These are phyloP conservation scores for Grigorovia jiainica DNA, from an alignment of 805 yeast genomes.

Conservation along the genomic window DNA sequence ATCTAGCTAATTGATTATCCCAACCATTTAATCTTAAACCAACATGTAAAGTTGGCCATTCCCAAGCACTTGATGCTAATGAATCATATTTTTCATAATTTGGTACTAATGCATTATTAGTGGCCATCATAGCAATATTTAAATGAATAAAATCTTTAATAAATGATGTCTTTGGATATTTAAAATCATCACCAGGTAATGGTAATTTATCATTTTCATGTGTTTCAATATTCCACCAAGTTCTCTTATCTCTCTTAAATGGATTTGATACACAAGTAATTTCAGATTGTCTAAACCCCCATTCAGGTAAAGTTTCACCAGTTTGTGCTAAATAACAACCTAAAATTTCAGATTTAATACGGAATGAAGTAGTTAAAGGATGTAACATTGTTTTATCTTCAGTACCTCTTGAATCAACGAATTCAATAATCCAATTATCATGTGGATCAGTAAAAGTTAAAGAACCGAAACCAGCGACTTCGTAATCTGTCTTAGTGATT, in stretches of 20 bases:
- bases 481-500: constrained; percentile 56
- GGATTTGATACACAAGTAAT: constrained; percentile 59
- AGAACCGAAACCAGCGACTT: constrained; percentile 82
- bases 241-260: constrained; percentile 65
- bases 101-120: constrained; percentile 76
- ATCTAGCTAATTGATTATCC: constrained; percentile 45
- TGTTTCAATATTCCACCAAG: constrained; percentile 81
- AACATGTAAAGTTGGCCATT: constrained; percentile 72
- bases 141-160: constrained; percentile 65
- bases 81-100: constrained; percentile 66
- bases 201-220: constrained; percentile 57
- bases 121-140: constrained; percentile 87
- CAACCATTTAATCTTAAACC: constrained; percentile 78
- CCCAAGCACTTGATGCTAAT: constrained; percentile 73
- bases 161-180: constrained; percentile 61
- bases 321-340: constrained; percentile 74
- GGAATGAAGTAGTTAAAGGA: constrained; percentile 64
- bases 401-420: constrained; percentile 49
- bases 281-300: constrained; percentile 85
- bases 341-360: constrained; percentile 51
- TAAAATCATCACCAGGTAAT: constrained; percentile 32
- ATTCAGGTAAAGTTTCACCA: constrained; percentile 60
- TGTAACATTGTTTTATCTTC: constrained; percentile 49
- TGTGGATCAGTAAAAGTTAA: constrained; percentile 60
- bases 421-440: constrained; percentile 87